Conservation (phyloP, 768 basidiomycete species). For the Leccinellum luteum region DNA sequence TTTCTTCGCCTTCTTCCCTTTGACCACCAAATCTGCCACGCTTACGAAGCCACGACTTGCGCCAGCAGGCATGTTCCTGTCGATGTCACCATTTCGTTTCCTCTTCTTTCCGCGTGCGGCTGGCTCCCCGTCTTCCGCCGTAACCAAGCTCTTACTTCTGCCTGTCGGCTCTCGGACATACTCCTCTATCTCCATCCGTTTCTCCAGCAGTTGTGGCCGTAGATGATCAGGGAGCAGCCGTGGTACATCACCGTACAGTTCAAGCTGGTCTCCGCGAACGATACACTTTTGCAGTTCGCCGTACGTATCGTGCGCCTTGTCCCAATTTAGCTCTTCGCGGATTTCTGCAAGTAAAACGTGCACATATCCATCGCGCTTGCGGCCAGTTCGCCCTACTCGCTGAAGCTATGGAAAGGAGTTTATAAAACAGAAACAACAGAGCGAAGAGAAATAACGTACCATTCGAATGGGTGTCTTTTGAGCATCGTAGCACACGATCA, state of each 20-base stretch:
- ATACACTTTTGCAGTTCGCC: slow-evolving; percentile 88
- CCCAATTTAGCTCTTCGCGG: slow-evolving; percentile 89
- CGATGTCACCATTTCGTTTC: slow-evolving; percentile 65
- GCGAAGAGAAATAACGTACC: slow-evolving; percentile 46
- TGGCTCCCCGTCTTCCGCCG: slow-evolving; percentile 26
- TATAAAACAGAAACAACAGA: neutral
- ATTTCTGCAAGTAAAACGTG: slow-evolving; percentile 88
- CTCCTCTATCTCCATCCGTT: slow-evolving; percentile 77
- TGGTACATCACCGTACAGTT: slow-evolving; percentile 90
- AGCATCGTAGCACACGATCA: slow-evolving; percentile 95
- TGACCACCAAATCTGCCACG: slow-evolving; percentile 61
- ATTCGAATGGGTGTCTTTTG: slow-evolving; percentile 96
- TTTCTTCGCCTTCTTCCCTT: slow-evolving; percentile 48
- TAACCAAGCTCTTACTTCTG: slow-evolving; percentile 30
- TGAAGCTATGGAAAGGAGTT: slow-evolving; percentile 62
- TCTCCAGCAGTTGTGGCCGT: slow-evolving; percentile 76
- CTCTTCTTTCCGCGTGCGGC: slow-evolving; percentile 50
- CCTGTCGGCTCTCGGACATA: slow-evolving; percentile 54
- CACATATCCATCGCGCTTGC: slow-evolving; percentile 86
- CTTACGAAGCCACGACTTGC: slow-evolving; percentile 71
- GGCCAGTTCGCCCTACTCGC: slow-evolving; percentile 92
- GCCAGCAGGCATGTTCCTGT: slow-evolving; percentile 71
- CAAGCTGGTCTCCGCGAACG: slow-evolving; percentile 78
- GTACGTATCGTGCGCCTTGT: slow-evolving; percentile 83
- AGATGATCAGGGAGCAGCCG: slow-evolving; percentile 78